Evolutionary conservation across 1,284 basidiomycete species (phyloP), one percentile per base, ranked within the genome.

Genomic region (Ustilago esculenta): DNA sequence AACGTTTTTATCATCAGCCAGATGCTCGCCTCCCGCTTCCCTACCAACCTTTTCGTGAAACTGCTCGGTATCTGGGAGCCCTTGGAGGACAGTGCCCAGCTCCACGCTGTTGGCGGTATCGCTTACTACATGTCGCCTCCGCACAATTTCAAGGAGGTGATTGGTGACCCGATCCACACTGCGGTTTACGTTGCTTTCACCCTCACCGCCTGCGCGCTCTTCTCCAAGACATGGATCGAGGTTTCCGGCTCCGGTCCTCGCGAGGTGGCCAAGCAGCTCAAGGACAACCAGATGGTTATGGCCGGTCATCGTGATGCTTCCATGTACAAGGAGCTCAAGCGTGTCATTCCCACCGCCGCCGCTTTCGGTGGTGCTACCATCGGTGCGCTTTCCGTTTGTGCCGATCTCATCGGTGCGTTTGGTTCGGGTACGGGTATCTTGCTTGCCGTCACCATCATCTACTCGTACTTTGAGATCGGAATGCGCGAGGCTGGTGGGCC

Each of bases 151-250:
- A 90, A 87, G 73, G 90, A 90, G 58, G 92, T 91, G 8, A 84
- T 97, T 57, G 84, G 90, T 48, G 95, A 98, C 83, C 95, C 95
- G 4, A 88, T 98, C 79, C 96, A 98, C 85, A 95, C 92, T 0
- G 85, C 88, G 32, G 85, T 97, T 76, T 97, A 98, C 85, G 89
- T 98, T 80, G 84, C 88, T 6, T 98, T 98, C 85, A 96, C 95
- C 84, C 86, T 95, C 61, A 89, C 90, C 29, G 92, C 93, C 12
- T 98, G 95, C 81, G 95, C 95, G 12, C 86, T 98, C 75, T 98
- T 98, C 86, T 94, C 92, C 82, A 98, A 98, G 87, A 96, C 95
- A 5, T 98, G 95, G 95, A 98, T 98, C 78, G 95, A 98, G 81
- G 93, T 98, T 33, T 97, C 93, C 2, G 95, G 95, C 30, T 91